A percentile compares a stretch with the other conserved stretches of the same genome.
phyloP scores from a whole-genome alignment of 495 filamentous ascomycete genomes.

The Chaetomium fimeti region DNA sequence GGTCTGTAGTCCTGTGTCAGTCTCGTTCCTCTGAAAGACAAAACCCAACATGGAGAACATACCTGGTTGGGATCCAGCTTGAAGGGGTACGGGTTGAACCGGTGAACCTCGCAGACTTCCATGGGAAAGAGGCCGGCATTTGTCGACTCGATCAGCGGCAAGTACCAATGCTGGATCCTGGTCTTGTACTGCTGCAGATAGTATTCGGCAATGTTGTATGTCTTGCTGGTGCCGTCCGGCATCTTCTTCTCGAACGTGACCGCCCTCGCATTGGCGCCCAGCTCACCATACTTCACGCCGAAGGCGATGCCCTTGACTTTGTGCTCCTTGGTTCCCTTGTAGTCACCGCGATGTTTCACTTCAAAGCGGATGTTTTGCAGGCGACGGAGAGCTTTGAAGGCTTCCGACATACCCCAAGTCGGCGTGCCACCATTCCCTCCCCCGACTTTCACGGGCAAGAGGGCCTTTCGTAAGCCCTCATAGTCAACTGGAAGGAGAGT shows the following conservation, averaged over 20 bases:
- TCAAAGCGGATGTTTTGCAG: conserved; percentile 65
- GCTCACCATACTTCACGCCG: conserved; percentile 28
- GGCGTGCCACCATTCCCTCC: neutral
- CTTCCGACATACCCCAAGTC: conserved; percentile 34
- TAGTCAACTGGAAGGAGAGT: conserved; percentile 11
- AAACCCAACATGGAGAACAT: neutral
- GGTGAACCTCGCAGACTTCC: conserved; percentile 59
- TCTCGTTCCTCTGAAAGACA: neutral
- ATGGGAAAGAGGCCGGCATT: conserved; percentile 69
- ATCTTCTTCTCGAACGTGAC: conserved; percentile 59
- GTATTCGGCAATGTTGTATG: conserved; percentile 62
- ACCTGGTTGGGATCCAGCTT: conserved; percentile 63
- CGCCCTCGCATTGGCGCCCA: conserved; percentile 53
- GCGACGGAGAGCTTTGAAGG: conserved; percentile 53
- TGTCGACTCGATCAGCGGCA: conserved; percentile 71
- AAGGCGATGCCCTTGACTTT: conserved; percentile 60
- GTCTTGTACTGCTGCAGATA: conserved; percentile 65
- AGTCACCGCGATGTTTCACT: conserved; percentile 56
- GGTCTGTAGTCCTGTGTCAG: conserved; percentile 50
- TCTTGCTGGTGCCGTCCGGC: conserved; percentile 44
- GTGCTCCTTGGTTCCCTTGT: conserved; percentile 50
- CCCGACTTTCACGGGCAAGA: conserved; percentile 25
- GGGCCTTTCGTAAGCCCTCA: conserved; percentile 18
- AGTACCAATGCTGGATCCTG: conserved; percentile 45
- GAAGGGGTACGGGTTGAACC: conserved; percentile 72